Evolutionary conservation across 768 basidiomycete genomes (phyloP).

Genomic region (Leucocoprinus leucothites): DNA sequence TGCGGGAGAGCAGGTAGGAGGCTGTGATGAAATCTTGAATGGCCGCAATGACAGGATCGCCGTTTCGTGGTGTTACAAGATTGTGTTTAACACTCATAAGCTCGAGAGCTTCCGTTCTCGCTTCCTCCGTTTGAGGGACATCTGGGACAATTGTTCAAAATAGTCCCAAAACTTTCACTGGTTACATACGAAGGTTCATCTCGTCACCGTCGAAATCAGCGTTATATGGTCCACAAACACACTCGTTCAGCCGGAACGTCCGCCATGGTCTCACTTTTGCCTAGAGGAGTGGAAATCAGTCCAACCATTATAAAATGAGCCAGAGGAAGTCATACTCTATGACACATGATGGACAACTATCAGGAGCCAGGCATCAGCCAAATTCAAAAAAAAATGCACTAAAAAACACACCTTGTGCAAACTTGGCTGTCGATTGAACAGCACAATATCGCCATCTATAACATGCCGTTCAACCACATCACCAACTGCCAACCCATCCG

Average conservation of each 20-base stretch:
- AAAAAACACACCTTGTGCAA: slow-evolving; percentile 73
- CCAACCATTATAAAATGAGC: not conserved
- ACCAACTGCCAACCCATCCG: slow-evolving; percentile 79
- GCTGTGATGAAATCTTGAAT: slow-evolving; percentile 99
- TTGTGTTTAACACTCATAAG: slow-evolving; percentile 98
- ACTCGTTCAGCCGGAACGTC: slow-evolving; percentile 96
- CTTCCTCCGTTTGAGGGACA: slow-evolving; percentile 98
- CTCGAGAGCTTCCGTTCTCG: slow-evolving; percentile 92
- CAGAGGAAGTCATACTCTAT: slow-evolving; percentile 57
- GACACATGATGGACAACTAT: slow-evolving; percentile 98
- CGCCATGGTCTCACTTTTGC: slow-evolving; percentile 96
- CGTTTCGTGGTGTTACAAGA: slow-evolving; percentile 95
- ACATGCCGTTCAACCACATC: slow-evolving; percentile 96
- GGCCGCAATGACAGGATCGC: slow-evolving; percentile 98
- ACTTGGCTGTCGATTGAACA: slow-evolving; percentile 99
- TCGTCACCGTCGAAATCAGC: slow-evolving; percentile 99
- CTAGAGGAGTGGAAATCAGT: slow-evolving; percentile 26
- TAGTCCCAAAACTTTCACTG: not conserved
- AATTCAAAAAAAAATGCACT: not conserved
- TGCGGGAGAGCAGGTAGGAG: slow-evolving; percentile 89
- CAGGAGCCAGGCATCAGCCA: not conserved
- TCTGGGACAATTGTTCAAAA: slow-evolving; percentile 43
- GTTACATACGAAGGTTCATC: slow-evolving; percentile 91
- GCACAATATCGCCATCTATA: slow-evolving; percentile 90
- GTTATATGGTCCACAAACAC: slow-evolving; percentile 98